A percentile compares a stretch with the other conserved stretches of the same genome.
Evolutionary conservation across 2,329 filamentous ascomycete species (phyloP).

Genomic region (Moelleriella libera): DNA sequence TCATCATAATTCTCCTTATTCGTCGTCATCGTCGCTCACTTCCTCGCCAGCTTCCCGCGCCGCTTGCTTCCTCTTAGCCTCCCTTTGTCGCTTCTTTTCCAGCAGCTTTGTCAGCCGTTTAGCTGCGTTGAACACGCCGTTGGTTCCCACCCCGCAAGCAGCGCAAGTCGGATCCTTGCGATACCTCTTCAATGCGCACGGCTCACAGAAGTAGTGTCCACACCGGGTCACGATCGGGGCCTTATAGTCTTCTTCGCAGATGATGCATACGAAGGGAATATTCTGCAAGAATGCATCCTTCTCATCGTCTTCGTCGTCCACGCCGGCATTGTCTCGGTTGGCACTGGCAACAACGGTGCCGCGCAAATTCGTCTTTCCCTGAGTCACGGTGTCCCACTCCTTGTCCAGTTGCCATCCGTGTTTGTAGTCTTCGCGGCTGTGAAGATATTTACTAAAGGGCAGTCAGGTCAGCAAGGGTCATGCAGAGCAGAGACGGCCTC

Average conservation of each 20-base stretch:
- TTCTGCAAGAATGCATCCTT: constrained; percentile 56
- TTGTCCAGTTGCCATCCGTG: constrained; percentile 91
- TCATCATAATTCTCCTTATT: neutral
- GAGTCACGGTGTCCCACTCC: constrained; percentile 81
- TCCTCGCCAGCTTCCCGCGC: constrained; percentile 37
- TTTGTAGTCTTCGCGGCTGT: constrained; percentile 66
- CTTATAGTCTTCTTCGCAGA: constrained; percentile 68
- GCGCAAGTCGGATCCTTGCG: constrained; percentile 77
- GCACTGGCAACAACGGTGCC: constrained; percentile 50
- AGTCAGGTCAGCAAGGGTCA: neutral
- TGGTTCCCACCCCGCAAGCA: constrained; percentile 71
- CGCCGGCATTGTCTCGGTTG: constrained; percentile 25
- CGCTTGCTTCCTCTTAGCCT: constrained; percentile 40
- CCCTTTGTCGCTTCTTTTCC: constrained; percentile 54
- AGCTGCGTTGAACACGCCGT: constrained; percentile 79
- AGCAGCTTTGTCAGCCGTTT: constrained; percentile 72
- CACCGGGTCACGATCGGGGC: constrained; percentile 78
- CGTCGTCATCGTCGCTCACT: constrained; percentile 26
- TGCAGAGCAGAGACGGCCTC: neutral
- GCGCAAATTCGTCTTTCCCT: constrained; percentile 47
- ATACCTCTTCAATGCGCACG: constrained; percentile 76
- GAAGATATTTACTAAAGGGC: constrained; percentile 47
- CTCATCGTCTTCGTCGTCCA: constrained; percentile 40
- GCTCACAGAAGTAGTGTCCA: constrained; percentile 91
- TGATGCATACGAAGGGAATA: constrained; percentile 81